Base-by-base conservation (phyloP, 345 rosid species). In the Gossypium anomalum region DNA sequence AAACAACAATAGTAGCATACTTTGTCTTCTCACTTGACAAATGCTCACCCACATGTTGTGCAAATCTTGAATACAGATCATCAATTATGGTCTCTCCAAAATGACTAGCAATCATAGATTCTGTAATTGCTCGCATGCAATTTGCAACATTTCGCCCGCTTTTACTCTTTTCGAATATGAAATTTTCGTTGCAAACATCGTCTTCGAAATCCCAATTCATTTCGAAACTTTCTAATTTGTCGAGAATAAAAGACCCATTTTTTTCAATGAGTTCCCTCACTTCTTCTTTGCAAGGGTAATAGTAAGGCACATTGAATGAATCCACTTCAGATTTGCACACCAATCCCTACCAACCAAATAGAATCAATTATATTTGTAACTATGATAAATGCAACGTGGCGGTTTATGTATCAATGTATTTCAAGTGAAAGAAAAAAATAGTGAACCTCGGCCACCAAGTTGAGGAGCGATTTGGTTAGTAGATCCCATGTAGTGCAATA, bases 391-490 rank as follows among this genome's bases (percentile, higher is more conserved):
- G 11, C 10, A 9, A 45, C 11, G 12, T 45, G 12, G 2, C 14
- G 11, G 12, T 45, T 2, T 45, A 45, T 45, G 38, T 29, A 29
- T 45, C 49, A 16, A 7, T 53, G 22, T n/a, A 53, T 53, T 17
- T 17, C 34, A n/a, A 53, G 58, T 53, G 58, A 53, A 7, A 1
- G 5, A 17, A 53, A 45, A 11, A 45, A 10, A 45, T 45, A 45
- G 7, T n/a, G 10, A 22, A 57, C 61, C 61, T 57, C 15, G 7
- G 48, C 15, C 45, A 81, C 82, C 80, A 84, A 72, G 52, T 78
- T 79, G 10, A 44, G 25, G 6, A 87, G 74, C 45, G 86, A 76
- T 52, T 59, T 76, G 19, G 84, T 72, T 44, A 86, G 34, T 55
- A 83, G 63, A 15, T 75, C 78, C 87, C 75, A 81, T 15, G 25